Base-by-base conservation (phyloP, 495 filamentous ascomycete genomes). In the Penicillium argentinense region DNA sequence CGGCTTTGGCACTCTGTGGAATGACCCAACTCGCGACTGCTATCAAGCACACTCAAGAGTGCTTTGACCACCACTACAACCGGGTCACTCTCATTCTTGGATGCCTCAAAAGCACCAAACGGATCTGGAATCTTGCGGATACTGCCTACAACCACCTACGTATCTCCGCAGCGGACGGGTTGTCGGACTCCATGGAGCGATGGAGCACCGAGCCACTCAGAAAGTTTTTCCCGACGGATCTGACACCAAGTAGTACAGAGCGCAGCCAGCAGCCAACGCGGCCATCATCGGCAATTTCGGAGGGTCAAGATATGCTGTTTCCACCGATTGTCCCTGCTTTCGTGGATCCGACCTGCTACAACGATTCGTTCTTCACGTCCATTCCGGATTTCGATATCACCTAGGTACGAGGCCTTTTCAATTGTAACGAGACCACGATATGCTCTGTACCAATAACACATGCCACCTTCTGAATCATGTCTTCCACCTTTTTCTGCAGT, bases 1-100 rank as follows among this genome's bases (percentile, higher is more conserved):
- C 62, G 1, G 59, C 59, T 1, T 27, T 73, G 13, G 49, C 61
- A 3, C 56, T 73, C 5, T 68, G 66, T 25, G 69, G 69, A 1
- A 57, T 73, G 50, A 62, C 71, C 25, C 69, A 73, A 46, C 57
- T 71, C 9, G 64, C 64, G 1, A 73, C 69, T 0, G 63, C 53
- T 12, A 55, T 56, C 24, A 62, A 56, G 17, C 69, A 73, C 33
- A 62, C 63, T 7, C 54, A 62, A 18, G 68, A 69, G 22, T 73
- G 69, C 36, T 66, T 65, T 17, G 69, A 73, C 17, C 69, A 73
- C 18, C 69, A 73, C 27, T 66, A 64, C 22, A 71, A 71, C 33
- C 59, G 69, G n/a, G 66, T 73, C 0, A 64, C 60, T 7, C 62
- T 73, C 4, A 59, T 73, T 9, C 54, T 71, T 9, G 69, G 69